These are phyloP conservation scores for Wickerhamiella azymoides DNA, from an alignment of 805 yeast genomes.

Conservation along the genomic window DNA sequence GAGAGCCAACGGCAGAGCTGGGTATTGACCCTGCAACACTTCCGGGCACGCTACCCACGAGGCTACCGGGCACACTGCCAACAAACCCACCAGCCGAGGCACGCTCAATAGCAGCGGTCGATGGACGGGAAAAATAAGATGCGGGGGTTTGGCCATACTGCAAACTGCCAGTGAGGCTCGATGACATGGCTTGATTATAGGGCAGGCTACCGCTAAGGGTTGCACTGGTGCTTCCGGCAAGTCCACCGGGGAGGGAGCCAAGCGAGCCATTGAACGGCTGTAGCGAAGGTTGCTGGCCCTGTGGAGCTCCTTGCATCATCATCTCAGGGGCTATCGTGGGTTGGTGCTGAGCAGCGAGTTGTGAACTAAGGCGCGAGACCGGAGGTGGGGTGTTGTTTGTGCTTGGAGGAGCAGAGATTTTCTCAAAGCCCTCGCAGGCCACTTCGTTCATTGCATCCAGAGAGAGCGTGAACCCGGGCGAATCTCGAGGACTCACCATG, in stretches of 20 bases:
- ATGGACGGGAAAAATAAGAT: background rate
- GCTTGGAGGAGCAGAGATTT: background rate
- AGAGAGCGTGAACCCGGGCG: slow-evolving; percentile 5
- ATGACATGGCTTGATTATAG: background rate
- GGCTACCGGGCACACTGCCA: slow-evolving; percentile 3
- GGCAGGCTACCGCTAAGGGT: background rate
- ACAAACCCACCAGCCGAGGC: background rate
- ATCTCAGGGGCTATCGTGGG: background rate
- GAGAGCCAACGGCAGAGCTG: background rate
- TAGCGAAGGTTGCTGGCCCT: no score
- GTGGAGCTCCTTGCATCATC: background rate
- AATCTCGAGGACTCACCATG: slow-evolving; percentile 1
- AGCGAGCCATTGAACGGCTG: background rate
- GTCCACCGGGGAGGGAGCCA: background rate
- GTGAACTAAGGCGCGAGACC: slow-evolving; percentile 4
- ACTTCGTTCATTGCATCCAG: slow-evolving; percentile 7
- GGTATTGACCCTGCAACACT: background rate
- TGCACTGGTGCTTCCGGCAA: background rate
- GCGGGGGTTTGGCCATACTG: background rate
- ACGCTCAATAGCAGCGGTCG: slow-evolving; percentile 6
- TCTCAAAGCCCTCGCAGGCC: slow-evolving; percentile 9
- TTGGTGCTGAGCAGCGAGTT: background rate
- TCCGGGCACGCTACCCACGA: slow-evolving; percentile 1
- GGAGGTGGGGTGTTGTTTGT: background rate
- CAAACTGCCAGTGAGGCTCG: background rate